Conservation (phyloP, 495 filamentous ascomycete species). For the Hypoxylon perforatum region DNA sequence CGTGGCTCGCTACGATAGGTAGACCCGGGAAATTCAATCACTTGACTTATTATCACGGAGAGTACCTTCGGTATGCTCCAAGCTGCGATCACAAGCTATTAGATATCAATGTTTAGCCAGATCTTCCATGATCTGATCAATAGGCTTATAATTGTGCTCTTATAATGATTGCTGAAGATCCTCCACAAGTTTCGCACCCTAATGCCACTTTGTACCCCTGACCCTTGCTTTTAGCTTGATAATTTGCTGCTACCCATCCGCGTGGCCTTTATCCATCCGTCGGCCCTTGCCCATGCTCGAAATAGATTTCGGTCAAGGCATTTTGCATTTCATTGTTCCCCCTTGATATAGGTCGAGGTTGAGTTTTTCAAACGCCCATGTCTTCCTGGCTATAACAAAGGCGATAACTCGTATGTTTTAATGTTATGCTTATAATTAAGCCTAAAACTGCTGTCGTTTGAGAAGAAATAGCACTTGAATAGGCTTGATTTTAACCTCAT, state of each 20-base stretch:
- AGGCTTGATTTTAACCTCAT: neutral
- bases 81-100: neutral
- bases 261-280: conserved; percentile 30
- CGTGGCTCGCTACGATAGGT: conserved; percentile 3
- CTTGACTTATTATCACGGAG: neutral
- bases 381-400: no score
- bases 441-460: neutral
- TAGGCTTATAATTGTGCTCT: conserved; percentile 20
- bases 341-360: neutral
- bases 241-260: conserved; percentile 35
- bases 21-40: neutral
- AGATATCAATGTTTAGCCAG: conserved; percentile 6
- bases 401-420: no score
- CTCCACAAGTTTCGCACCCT: conserved; percentile 28
- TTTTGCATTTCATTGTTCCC: conserved; percentile 14
- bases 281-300: conserved; percentile 21
- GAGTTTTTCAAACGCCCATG: neutral
- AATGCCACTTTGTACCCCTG: conserved; percentile 34
- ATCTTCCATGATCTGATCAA: conserved; percentile 42
- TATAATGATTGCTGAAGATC: conserved; percentile 41
- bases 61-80: no score
- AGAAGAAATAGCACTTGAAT: neutral
- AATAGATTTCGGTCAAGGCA: conserved; percentile 36
- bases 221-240: conserved; percentile 29
- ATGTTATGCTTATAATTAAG: no score